Evolutionary conservation across 305 asterid genomes (phyloP), one percentile per base, ranked within the genome.

Genomic region (Fraxinus nigra): DNA sequence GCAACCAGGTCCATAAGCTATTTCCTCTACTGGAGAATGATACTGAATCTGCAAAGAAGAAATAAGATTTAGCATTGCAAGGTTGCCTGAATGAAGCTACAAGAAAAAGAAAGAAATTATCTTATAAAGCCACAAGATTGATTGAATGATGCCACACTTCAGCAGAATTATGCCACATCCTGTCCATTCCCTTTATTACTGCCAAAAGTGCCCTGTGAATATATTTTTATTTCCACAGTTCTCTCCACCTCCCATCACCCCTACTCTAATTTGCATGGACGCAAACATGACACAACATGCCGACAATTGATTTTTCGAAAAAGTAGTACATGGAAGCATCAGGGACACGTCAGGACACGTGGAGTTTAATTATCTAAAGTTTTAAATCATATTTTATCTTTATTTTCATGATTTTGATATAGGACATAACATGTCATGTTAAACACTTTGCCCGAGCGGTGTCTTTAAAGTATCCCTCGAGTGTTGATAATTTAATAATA

Each of bases 21-120:
- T 95, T 87, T 93, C 98, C 92, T 95, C 99, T 85, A 89, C 97
- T 79, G 99, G 98, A 81, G 89, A 87, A 86, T 95, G 97, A 87
- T 94, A 96, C 80, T 89, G 90, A 90, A 93, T 91, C 98, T 93
- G 91, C 84, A 79, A 73, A 82, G 67, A 79, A 76, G 18, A 51
- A 54, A 84, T 43, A 79, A 59, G 11, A 34, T 48, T 75, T 13
- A 48, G 67, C 75, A 65, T 80, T 67, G 63, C 28, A 63, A 79
- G 69, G 22, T 7, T 59, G 33, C 79, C 75, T 40, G 76, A 38
- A 81, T 16, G 35, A 65, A 74, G 61, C 97, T 18, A 97, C 76
- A 35, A 72, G 16, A 28, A 56, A 22, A 59, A 28, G 75, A 72
- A 70, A 24, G 51, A 10, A 77, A 32, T 61, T 73, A 40, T 78